Conservation (phyloP, 441 rosid species). For the Syzygium syzygioides region DNA sequence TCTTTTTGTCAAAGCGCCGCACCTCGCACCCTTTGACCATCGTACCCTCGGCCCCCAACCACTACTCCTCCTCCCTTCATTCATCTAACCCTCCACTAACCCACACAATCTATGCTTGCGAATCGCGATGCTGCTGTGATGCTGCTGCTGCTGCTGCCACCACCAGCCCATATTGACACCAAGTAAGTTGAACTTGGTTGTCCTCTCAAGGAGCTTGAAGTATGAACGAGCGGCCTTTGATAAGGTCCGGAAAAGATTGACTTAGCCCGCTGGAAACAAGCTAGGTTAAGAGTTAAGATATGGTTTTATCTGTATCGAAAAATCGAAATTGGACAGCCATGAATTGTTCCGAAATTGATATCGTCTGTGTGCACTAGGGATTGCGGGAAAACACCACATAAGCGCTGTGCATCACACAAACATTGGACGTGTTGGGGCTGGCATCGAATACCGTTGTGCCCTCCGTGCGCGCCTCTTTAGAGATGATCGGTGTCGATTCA, state of each 20-base stretch:
- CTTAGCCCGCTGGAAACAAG: neutral
- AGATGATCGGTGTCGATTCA: neutral
- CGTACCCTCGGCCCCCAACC: neutral
- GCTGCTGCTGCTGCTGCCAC: neutral
- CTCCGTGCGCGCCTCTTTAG: neutral
- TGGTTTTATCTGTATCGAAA: neutral
- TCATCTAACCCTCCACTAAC: neutral
- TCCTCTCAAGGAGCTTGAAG: neutral
- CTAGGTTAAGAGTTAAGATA: neutral
- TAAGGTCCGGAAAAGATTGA: neutral
- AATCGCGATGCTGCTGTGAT: neutral
- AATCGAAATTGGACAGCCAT: neutral
- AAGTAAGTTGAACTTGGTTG: neutral
- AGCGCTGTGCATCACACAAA: neutral
- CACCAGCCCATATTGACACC: neutral
- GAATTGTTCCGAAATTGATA: neutral
- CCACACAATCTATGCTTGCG: neutral
- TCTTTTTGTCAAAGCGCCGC: neutral
- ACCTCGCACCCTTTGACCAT: neutral
- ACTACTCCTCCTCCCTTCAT: neutral
- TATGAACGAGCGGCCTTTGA: neutral
- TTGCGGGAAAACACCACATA: neutral
- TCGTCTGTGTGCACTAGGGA: neutral
- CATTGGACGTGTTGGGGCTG: neutral
- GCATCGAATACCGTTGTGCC: neutral